Conservation (phyloP, 2,329 filamentous ascomycete species). For the Periconia digitata region DNA sequence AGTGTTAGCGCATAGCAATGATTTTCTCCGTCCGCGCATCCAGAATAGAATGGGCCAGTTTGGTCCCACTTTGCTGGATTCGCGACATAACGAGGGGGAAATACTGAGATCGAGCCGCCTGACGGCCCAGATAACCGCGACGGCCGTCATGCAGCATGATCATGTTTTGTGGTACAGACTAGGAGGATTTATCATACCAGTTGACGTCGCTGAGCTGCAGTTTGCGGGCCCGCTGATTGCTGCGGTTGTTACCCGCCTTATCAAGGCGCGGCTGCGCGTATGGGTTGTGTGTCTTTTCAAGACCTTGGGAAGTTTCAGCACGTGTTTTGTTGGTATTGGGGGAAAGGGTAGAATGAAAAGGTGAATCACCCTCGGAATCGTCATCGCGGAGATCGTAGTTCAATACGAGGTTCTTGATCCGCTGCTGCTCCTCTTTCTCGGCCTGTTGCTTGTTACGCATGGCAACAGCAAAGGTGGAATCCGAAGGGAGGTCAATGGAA, state of each 20-base stretch:
- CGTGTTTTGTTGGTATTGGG: slow-evolving; percentile 53
- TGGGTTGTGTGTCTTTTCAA: slow-evolving; percentile 45
- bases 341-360: slow-evolving; percentile 44
- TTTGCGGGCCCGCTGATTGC: slow-evolving; percentile 81
- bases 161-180: slow-evolving; percentile 19
- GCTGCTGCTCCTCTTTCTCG: slow-evolving; percentile 93
- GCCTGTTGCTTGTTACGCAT: slow-evolving; percentile 96
- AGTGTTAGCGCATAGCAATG: not conserved
- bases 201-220: slow-evolving; percentile 96
- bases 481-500: slow-evolving; percentile 83
- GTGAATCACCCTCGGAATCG: slow-evolving; percentile 70
- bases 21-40: not conserved
- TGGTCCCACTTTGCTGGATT: not conserved
- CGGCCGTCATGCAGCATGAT: slow-evolving; percentile 8
- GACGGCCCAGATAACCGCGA: not conserved
- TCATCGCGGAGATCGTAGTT: slow-evolving; percentile 92
- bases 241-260: slow-evolving; percentile 65
- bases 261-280: slow-evolving; percentile 53
- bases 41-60: not conserved
- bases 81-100: not conserved
- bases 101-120: not conserved
- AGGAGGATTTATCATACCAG: slow-evolving; percentile 70
- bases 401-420: slow-evolving; percentile 95
- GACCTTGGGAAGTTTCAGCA: slow-evolving; percentile 40
- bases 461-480: slow-evolving; percentile 92